These are phyloP conservation scores for Eremochloa ophiuroides DNA, from an alignment of 176 grass and related monocot species.

Conservation along the genomic window DNA sequence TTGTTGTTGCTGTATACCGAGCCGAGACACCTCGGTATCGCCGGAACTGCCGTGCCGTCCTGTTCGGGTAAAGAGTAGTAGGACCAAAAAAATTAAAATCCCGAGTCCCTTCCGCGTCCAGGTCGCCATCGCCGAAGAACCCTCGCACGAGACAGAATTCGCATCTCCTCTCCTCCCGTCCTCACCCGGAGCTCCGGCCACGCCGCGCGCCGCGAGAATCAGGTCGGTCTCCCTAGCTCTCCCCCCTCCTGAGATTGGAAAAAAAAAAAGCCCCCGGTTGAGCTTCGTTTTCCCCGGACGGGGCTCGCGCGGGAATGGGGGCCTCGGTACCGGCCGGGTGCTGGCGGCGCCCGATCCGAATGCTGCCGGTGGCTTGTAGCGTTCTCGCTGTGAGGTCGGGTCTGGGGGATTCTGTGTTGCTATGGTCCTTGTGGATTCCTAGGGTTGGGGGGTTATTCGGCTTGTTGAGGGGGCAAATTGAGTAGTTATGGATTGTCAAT, in stretches of 20 bases:
- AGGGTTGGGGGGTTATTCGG: background rate
- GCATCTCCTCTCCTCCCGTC: background rate
- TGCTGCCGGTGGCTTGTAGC: background rate
- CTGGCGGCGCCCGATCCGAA: background rate
- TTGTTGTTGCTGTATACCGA: too few relatives aligned
- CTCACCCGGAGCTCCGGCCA: background rate
- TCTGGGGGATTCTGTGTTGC: background rate
- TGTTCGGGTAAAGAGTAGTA: too few relatives aligned
- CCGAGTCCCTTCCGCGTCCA: background rate
- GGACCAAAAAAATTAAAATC: too few relatives aligned
- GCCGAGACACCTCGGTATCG: too few relatives aligned
- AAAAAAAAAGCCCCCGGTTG: too few relatives aligned
- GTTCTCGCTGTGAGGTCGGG: background rate
- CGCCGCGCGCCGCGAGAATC: background rate
- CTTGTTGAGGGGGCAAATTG: background rate
- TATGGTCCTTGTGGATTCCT: background rate
- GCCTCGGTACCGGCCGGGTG: background rate
- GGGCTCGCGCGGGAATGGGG: background rate
- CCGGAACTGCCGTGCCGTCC: too few relatives aligned
- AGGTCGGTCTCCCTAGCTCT: background rate
- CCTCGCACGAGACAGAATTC: background rate
- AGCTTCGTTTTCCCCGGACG: background rate
- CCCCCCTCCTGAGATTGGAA: background rate
- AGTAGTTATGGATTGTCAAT: background rate
- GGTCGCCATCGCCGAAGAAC: background rate